These are phyloP conservation scores for Amphichorda felina DNA, from an alignment of 2,329 filamentous ascomycete species.

Conservation along the genomic window DNA sequence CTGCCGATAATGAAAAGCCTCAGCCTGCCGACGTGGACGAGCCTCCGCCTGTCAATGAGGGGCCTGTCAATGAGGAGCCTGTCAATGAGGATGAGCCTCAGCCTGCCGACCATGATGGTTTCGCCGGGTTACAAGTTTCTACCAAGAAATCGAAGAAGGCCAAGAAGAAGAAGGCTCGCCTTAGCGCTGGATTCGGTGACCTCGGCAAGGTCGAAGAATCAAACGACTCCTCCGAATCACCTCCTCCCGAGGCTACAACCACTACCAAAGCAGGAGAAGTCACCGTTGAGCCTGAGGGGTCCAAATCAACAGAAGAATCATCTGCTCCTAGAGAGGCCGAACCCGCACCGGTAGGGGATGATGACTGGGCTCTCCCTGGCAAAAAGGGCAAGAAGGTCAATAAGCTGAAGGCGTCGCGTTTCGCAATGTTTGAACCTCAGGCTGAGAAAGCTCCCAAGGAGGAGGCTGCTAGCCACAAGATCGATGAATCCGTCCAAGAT, in stretches of 20 bases:
- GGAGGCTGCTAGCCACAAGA: neutral
- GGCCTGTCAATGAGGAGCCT: too few species aligned
- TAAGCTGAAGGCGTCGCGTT: conserved; percentile 7
- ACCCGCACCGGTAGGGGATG: conserved; percentile 7
- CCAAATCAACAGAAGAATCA: neutral
- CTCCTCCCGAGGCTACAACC: neutral
- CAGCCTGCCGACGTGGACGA: too few species aligned
- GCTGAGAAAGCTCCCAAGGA: neutral
- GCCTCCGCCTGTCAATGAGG: too few species aligned
- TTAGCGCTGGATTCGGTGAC: too few species aligned
- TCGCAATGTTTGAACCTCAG: conserved; percentile 1
- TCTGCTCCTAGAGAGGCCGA: neutral
- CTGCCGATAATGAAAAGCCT: too few species aligned
- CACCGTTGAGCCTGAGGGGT: too few species aligned
- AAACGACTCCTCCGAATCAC: neutral
- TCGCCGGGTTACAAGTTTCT: too few species aligned
- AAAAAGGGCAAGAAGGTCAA: conserved; percentile 31
- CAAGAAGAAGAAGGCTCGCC: too few species aligned
- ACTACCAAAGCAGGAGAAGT: too few species aligned
- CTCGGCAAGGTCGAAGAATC: neutral
- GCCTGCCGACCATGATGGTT: too few species aligned
- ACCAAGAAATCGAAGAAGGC: too few species aligned
- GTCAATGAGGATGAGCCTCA: too few species aligned
- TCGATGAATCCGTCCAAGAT: neutral
- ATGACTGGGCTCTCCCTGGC: conserved; percentile 17